Evolutionary conservation across 768 basidiomycete species (phyloP), one percentile per base, ranked within the genome.

Genomic region (Kwoniella sp.): DNA sequence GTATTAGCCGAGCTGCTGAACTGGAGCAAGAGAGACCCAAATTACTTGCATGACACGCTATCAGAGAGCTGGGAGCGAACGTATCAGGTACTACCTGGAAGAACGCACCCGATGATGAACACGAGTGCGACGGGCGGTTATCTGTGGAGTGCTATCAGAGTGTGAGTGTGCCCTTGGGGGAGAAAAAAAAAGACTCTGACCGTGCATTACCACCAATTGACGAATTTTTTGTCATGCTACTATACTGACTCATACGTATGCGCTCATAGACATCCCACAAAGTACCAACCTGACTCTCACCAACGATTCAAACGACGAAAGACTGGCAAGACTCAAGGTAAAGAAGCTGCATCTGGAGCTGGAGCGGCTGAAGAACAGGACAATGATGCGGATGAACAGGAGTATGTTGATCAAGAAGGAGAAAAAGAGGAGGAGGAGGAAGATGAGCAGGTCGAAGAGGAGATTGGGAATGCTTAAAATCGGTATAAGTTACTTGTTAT

Each of bases 31-130:
- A 81, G 84, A 25, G 74, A 84, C 44, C 86, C 89, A 9, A 80
- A 84, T 65, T 94, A 86, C 79, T 82, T 98, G 12, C 87, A 86
- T 30, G 88, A 92, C 8, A 87, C 84, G 17, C 81, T 98, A 29
- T 89, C 90, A 2, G 95, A 98, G 80, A 83, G 86, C 12, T 97
- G 90, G 89, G 79, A 91, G 46, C 86, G 95, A 27, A 85, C 86
- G 67, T 99, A 98, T 81, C 95, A 98, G 78, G 86, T 86, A 63
- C 83, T 99, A n/a, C 96, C 96, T 24, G 95, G 96, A 24, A 85
- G 96, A 36, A 95, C 91, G 44, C 96, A 99, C 82, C 96, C 96
- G 2, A 87, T 86, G 68, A 98, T 99, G 96, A 88, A 84, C 60
- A 90, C 87, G 63, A 88, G 90, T 22, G 91, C 91, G 12, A 88